Evolutionary conservation across 2,329 filamentous ascomycete genomes (phyloP), one percentile per base, ranked within the genome.

Genomic region (Aaosphaeria arxii): DNA sequence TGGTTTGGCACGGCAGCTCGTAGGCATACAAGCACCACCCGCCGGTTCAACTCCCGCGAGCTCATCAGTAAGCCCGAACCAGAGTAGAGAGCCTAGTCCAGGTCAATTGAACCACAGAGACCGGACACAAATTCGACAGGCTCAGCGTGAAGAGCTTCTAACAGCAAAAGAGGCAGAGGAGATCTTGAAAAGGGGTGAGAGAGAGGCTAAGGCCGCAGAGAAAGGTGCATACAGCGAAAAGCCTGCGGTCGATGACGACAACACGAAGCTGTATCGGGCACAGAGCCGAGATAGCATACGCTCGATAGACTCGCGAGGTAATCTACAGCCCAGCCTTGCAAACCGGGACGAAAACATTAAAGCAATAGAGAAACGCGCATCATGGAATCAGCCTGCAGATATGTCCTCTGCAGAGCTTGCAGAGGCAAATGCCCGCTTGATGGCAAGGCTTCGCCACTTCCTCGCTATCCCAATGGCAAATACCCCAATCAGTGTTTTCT

Each of bases 361-460:
- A 4, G 64, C 72, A 5, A 51, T 81, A 11, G 64, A 74, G 39
- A 78, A 79, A 55, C 74, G 77, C 47, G 62, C 66, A 11, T 76
- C 77, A 5, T 80, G 77, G 71, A 74, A 71, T 42, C 71, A 74
- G 32, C 76, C 76, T 9, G 71, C 76, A 4, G 83, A 89, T 47
- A 84, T 96, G 75, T 88, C 75, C 41, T 82, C 88, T 24, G 82
- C 86, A 7, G 90, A 99, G 65, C 74, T 96, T 7, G 76, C 83
- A 0, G 76, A 86, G 24, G 91, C 92, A 1, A 96, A 99, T 67
- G 81, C 85, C 7, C 89, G 95, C 63, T 77, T 99, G 40, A 90
- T 96, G 85, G 85, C 89, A 45, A 82, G 94, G 45, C 78, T 99
- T 40, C 86, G 85, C 11, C 94, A 94, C 0, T 99, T 99, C 66